These are phyloP conservation scores for Coemansia sp. DNA, from an alignment of 192 early-diverging fungal genomes.

Conservation along the genomic window DNA sequence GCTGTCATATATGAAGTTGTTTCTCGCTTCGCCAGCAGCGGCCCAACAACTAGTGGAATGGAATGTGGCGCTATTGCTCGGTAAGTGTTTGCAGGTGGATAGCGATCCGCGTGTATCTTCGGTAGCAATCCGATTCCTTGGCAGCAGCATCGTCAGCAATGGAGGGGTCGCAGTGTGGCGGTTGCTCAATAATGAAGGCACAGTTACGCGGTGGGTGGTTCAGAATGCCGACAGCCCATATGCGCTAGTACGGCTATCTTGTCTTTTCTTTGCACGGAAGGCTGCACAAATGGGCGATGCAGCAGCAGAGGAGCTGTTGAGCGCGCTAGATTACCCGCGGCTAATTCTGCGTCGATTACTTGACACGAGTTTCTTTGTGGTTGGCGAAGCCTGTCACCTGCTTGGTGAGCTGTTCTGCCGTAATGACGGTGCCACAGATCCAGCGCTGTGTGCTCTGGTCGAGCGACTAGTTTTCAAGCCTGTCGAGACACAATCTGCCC, in stretches of 20 bases:
- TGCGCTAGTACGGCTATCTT: conserved; percentile 35
- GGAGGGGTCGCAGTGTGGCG: background rate
- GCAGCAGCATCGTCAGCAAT: conserved; percentile 11
- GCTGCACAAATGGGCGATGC: conserved; percentile 9
- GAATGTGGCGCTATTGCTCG: conserved; percentile 5
- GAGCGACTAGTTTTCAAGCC: conserved; percentile 8
- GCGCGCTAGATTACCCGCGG: conserved; percentile 16
- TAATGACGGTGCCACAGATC: conserved; percentile 4
- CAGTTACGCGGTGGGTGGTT: conserved; percentile 17
- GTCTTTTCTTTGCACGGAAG: conserved; percentile 33
- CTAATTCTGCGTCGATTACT: conserved; percentile 27
- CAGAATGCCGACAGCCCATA: conserved; percentile 35
- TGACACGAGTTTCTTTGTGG: conserved; percentile 44
- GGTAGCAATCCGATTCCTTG: conserved; percentile 40
- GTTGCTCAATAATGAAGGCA: background rate
- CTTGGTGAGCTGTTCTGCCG: conserved; percentile 18
- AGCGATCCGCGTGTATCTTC: conserved; percentile 41
- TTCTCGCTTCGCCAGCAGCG: conserved; percentile 15
- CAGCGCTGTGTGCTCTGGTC: conserved; percentile 9
- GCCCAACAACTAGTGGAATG: conserved; percentile 21
- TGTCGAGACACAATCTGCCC: conserved; percentile 8
- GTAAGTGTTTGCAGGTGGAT: conserved; percentile 14
- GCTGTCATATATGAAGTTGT: conserved; percentile 60
- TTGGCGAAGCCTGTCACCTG: conserved; percentile 27
- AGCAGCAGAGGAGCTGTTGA: background rate